Percentiles rank a stretch among this genome's conserved stretches.
Conservation (phyloP, 306 rosid species). For the Sicyos baderoa region DNA sequence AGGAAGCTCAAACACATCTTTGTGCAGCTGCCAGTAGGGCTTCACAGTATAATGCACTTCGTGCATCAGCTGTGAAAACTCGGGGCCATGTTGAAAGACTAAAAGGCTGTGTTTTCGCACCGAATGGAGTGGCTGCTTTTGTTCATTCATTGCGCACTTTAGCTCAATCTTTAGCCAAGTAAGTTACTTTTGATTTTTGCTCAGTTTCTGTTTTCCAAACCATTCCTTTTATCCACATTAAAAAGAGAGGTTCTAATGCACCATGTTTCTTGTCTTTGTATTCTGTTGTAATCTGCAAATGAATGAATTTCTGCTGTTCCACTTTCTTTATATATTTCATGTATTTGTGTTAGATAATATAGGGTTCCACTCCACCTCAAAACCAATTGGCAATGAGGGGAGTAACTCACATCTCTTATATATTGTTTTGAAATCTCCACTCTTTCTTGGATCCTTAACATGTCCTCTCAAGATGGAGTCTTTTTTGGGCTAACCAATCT, state of each 20-base stretch:
- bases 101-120: slow-evolving; percentile 53
- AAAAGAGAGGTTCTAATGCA: slow-evolving; percentile 4
- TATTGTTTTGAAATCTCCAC: too few species aligned
- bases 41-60: slow-evolving; percentile 67
- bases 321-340: too few species aligned
- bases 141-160: slow-evolving; percentile 55
- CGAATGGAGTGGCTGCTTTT: slow-evolving; percentile 60
- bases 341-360: not conserved
- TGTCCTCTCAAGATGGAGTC: too few species aligned
- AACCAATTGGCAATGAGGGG: too few species aligned
- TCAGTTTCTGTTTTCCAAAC: not conserved
- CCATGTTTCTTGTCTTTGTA: not conserved
- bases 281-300: not conserved
- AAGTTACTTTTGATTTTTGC: slow-evolving; percentile 26
- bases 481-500: too few species aligned
- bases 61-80: slow-evolving; percentile 68
- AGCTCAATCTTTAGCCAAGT: slow-evolving; percentile 88
- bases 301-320: not conserved
- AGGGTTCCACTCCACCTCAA: too few species aligned
- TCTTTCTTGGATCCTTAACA: too few species aligned
- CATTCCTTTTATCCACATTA: not conserved
- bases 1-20: slow-evolving; percentile 97
- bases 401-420: too few species aligned
- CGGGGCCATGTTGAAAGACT: slow-evolving; percentile 84
- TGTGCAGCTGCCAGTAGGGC: slow-evolving; percentile 95